Conservation (phyloP, 1,284 basidiomycete genomes). For the Ganoderma multipileum region DNA sequence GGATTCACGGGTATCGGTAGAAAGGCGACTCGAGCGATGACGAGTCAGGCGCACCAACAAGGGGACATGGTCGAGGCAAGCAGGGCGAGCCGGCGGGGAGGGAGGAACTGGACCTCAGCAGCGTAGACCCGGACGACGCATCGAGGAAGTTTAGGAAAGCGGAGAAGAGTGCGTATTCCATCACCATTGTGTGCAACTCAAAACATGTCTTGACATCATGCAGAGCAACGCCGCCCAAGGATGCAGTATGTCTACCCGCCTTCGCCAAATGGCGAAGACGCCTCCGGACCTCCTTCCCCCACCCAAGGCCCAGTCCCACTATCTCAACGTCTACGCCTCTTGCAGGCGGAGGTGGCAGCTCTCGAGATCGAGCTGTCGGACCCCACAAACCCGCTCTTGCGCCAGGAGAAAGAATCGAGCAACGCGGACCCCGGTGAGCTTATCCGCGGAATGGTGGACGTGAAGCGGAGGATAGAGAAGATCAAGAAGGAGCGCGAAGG, state of each 20-base stretch:
- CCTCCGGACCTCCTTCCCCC: conserved; percentile 40
- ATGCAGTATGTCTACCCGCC: conserved; percentile 72
- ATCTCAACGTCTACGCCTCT: conserved; percentile 62
- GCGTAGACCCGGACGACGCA: conserved; percentile 64
- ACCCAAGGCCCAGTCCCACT: conserved; percentile 47
- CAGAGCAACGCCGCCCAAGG: conserved; percentile 54
- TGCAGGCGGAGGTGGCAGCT: conserved; percentile 69
- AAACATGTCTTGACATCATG: not conserved
- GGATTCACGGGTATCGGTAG: conserved; percentile 40
- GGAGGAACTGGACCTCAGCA: conserved; percentile 60
- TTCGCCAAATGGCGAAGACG: conserved; percentile 54
- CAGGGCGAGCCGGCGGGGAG: conserved; percentile 43
- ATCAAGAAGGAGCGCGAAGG: conserved; percentile 72
- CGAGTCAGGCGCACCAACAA: conserved; percentile 52
- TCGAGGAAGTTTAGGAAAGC: conserved; percentile 71
- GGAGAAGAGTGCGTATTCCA: conserved; percentile 55
- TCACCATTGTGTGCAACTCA: not conserved
- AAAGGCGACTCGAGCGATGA: conserved; percentile 72
- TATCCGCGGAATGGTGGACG: conserved; percentile 76
- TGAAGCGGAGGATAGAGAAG: conserved; percentile 70
- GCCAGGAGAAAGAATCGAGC: conserved; percentile 58
- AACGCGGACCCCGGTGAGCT: conserved; percentile 76
- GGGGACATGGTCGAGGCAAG: conserved; percentile 43
- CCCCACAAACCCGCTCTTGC: conserved; percentile 59
- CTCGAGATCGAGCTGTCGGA: conserved; percentile 76